Conservation (phyloP, 2,329 filamentous ascomycete genomes). For the Triangularia setosa region DNA sequence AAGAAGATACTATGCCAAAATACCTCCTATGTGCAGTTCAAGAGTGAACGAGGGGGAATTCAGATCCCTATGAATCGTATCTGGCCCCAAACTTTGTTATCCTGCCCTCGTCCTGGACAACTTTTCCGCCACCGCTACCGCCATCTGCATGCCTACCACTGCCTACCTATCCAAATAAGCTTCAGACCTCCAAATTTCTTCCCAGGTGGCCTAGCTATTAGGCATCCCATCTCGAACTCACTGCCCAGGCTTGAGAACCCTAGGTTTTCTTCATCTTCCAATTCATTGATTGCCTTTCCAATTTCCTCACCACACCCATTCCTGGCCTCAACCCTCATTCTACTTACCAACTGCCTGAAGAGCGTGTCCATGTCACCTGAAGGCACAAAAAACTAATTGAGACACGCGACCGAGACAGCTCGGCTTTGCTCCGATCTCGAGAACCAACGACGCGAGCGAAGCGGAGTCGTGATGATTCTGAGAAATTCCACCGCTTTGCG, state of each 20-base stretch:
- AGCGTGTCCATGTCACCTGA: not conserved
- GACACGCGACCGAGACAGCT: not conserved
- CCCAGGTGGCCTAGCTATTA: not conserved
- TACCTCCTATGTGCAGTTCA: no score
- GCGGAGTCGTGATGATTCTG: not conserved
- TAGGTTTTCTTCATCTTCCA: not conserved
- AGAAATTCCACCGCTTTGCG: conserved; percentile 4
- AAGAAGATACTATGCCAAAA: no score
- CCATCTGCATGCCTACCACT: no score
- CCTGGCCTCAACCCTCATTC: not conserved
- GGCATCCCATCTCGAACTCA: not conserved
- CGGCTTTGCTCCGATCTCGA: not conserved
- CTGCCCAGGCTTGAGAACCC: not conserved
- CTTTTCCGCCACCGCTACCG: no score
- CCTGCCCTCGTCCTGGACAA: no score
- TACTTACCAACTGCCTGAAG: not conserved
- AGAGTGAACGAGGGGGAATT: no score
- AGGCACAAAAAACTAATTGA: not conserved
- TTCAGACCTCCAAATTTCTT: no score
- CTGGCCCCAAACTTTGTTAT: no score
- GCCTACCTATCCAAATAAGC: no score
- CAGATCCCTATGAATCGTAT: no score
- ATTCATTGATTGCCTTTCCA: no score
- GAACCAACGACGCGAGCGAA: not conserved
- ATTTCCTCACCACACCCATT: not conserved